Conservation (phyloP, 768 basidiomycete genomes). For the Rubroboletus pulcherrimus region DNA sequence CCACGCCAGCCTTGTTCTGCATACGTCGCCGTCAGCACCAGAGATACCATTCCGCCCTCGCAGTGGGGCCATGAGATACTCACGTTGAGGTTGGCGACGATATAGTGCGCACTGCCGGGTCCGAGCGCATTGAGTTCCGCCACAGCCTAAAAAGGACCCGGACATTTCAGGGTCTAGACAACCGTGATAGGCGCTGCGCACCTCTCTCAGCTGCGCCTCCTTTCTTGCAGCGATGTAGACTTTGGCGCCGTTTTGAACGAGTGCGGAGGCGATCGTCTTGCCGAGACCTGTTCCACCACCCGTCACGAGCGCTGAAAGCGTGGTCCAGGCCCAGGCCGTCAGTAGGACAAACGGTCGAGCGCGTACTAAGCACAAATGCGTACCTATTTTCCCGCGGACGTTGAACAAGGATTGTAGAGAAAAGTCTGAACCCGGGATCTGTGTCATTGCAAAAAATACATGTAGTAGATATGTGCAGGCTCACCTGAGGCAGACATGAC, state of each 20-base stretch:
- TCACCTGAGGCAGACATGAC: slow-evolving; percentile 17
- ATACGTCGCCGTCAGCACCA: not conserved
- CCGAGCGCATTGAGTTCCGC: slow-evolving; percentile 59
- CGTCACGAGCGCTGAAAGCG: slow-evolving; percentile 61
- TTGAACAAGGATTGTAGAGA: slow-evolving; percentile 53
- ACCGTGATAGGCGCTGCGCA: slow-evolving; percentile 37
- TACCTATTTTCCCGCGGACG: slow-evolving; percentile 69
- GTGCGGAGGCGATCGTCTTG: slow-evolving; percentile 77
- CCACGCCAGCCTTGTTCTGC: slow-evolving; percentile 78
- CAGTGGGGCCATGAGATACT: slow-evolving; percentile 25
- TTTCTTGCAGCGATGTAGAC: slow-evolving; percentile 90
- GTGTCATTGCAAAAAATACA: not conserved
- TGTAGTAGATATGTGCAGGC: not conserved
- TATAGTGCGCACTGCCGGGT: slow-evolving; percentile 63
- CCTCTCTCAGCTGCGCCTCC: slow-evolving; percentile 73
- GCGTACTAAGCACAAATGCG: slow-evolving; percentile 11
- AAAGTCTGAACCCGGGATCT: slow-evolving; percentile 39
- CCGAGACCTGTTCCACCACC: slow-evolving; percentile 85
- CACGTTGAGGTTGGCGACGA: slow-evolving; percentile 72
- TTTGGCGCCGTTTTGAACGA: slow-evolving; percentile 81
- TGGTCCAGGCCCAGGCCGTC: not conserved
- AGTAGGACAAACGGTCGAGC: not conserved
- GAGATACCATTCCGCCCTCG: not conserved
- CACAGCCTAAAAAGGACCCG: slow-evolving; percentile 35
- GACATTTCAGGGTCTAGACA: slow-evolving; percentile 5